Base-by-base conservation (phyloP, 2,329 filamentous ascomycete species). In the Nannizziopsis arthrosporioides region DNA sequence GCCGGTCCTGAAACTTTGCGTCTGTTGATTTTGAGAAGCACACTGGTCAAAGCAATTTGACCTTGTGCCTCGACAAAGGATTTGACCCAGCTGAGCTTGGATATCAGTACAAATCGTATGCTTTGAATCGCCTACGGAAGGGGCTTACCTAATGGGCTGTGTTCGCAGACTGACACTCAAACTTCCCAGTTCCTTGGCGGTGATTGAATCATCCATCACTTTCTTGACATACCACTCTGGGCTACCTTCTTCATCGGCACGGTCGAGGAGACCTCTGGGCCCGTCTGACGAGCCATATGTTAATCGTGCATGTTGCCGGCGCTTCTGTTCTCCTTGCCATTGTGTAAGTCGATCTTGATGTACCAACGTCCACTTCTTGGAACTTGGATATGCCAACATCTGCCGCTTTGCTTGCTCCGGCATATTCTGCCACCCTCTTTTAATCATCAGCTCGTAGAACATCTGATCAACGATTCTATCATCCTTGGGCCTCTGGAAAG, bases 181-280 rank as follows among this genome's bases (percentile, higher is more conserved):
- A 70, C 87, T 94, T 54, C 86, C 86, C 54, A 98, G 75, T 53
- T 94, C 85, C 71, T 96, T 95, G 55, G 83, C 78, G 47, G 89
- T 87, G 56, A 96, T 86, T 53, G 80, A 85, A 66, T 95, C 93
- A 65, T 96, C 90, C 85, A 96, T 87, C 51, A 96, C 85, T 64
- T 86, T 90, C 63, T 87, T 84, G 46, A 98, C 90, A 65, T 94
- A 98, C 90, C 90, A 98, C 68, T 96, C 90, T 2, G 92, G 92
- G 43, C 86, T 93, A 39, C 89, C 90, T 66, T 96, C 92, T 63
- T 96, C 90, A 62, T 95, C 89, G 6, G 86, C 86, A 57, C 85
- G 81, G 37, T 81, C 78, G 36, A 87, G 76, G 51, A 90, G 77
- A 56, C 84, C 81, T 51, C 78, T 62, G 65, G 63, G 77, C 9